Percentiles rank a stretch among this genome's conserved stretches.
These are phyloP conservation scores for Aspergillus udagawae DNA, from an alignment of 2,329 filamentous ascomycete genomes.

Conservation along the genomic window DNA sequence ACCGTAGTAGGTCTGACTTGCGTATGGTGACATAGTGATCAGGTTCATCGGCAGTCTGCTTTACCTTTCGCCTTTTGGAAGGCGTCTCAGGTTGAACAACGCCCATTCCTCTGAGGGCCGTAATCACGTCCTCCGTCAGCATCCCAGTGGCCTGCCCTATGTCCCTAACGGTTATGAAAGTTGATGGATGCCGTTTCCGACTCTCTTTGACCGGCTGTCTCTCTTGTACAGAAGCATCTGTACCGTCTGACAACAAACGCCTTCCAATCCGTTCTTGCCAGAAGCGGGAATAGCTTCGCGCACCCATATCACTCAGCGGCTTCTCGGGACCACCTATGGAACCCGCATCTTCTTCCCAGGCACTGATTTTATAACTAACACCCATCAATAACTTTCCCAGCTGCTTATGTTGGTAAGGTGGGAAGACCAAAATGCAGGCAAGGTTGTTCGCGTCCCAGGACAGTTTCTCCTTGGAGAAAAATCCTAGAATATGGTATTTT, in stretches of 20 bases:
- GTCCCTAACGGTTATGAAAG: conserved; percentile 62
- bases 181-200: conserved; percentile 40
- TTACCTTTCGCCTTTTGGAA: conserved; percentile 51
- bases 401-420: conserved; percentile 89
- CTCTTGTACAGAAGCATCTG: conserved; percentile 25
- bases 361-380: conserved; percentile 86
- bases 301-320: conserved; percentile 80
- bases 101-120: conserved; percentile 74
- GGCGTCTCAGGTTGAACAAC: conserved; percentile 54
- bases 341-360: conserved; percentile 61
- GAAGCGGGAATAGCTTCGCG: conserved; percentile 75
- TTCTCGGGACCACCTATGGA: conserved; percentile 90
- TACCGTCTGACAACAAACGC: conserved; percentile 50
- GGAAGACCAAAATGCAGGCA: conserved; percentile 92
- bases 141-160: conserved; percentile 80
- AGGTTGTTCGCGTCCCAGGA: conserved; percentile 99
- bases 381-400: conserved; percentile 88
- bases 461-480: conserved; percentile 98
- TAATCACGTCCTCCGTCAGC: conserved; percentile 75
- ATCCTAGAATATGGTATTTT: conserved; percentile 69
- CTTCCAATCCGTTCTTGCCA: conserved; percentile 82
- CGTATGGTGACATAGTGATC: conserved; percentile 44
- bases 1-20: conserved; percentile 60
- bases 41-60: conserved; percentile 18
- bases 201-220: conserved; percentile 32